Evolutionary conservation across 495 filamentous ascomycete genomes (phyloP).

Genomic region (Lasiosphaeris hirsuta): DNA sequence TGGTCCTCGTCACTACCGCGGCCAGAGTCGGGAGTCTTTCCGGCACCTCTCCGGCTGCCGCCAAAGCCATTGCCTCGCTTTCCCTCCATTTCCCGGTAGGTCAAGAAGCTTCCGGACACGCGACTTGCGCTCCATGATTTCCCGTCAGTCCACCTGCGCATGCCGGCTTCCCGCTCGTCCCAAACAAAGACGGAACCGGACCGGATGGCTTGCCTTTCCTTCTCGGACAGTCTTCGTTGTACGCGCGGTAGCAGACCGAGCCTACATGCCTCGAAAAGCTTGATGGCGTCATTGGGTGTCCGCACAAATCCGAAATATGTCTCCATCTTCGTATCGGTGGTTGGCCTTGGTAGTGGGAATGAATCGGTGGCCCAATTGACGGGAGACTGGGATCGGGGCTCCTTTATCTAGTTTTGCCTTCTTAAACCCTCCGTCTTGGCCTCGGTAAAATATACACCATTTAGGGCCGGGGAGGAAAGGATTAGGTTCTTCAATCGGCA

Average conservation of each 20-base stretch:
- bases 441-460: constrained; percentile 14
- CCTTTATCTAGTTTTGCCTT: neutral
- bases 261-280: constrained; percentile 94
- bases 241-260: constrained; percentile 86
- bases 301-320: constrained; percentile 92
- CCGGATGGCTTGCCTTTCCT: constrained; percentile 89
- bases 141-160: constrained; percentile 97
- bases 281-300: constrained; percentile 90
- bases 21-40: constrained; percentile 77
- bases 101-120: constrained; percentile 95
- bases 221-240: constrained; percentile 90
- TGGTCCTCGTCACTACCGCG: constrained; percentile 77
- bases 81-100: constrained; percentile 98
- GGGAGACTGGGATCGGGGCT: neutral
- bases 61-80: constrained; percentile 63
- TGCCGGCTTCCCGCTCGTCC: constrained; percentile 97
- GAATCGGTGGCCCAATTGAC: constrained; percentile 2
- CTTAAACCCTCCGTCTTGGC: constrained; percentile 11
- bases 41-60: constrained; percentile 54
- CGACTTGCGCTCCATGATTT: constrained; percentile 99
- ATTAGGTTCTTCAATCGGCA: constrained; percentile 16
- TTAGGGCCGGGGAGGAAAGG: constrained; percentile 1
- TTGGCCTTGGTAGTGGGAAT: too few species aligned
- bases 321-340: constrained; percentile 61
- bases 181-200: constrained; percentile 98